phyloP scores from a whole-genome alignment of 306 rosid genomes.

The Sophora flavescens region DNA sequence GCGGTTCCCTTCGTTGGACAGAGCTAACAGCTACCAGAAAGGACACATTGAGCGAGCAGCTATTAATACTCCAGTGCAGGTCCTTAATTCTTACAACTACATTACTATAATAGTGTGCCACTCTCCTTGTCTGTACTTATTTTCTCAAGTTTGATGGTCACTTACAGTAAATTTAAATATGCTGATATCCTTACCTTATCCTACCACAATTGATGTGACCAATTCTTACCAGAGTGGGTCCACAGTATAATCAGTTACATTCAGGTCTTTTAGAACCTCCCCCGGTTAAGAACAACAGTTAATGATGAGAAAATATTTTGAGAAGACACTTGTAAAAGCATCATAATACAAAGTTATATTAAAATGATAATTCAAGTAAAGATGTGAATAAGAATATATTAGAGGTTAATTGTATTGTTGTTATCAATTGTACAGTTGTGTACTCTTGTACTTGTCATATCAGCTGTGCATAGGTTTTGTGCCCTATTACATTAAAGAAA shows the following conservation, averaged over 20 bases:
- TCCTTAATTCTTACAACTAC: constrained; percentile 46
- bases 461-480: neutral
- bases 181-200: neutral
- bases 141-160: constrained; percentile 18
- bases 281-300: constrained; percentile 13
- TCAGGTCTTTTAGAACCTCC: constrained; percentile 1
- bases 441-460: neutral
- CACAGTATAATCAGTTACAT: neutral
- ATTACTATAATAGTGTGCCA: neutral
- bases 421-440: neutral
- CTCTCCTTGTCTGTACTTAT: too few species aligned
- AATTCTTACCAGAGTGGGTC: neutral
- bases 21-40: constrained; percentile 60
- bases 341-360: constrained; percentile 1
- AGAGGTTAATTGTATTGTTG: neutral
- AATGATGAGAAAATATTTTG: constrained; percentile 29
- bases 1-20: constrained; percentile 64
- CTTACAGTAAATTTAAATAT: constrained; percentile 13
- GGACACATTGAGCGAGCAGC: constrained; percentile 99
- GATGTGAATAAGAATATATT: neutral
- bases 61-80: constrained; percentile 98
- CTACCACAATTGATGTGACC: constrained; percentile 11
- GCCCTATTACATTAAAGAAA: neutral
- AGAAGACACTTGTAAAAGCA: neutral
- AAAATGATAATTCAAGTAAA: neutral